phyloP scores from a whole-genome alignment of 768 basidiomycete genomes.

The Russula griseocarnosa region DNA sequence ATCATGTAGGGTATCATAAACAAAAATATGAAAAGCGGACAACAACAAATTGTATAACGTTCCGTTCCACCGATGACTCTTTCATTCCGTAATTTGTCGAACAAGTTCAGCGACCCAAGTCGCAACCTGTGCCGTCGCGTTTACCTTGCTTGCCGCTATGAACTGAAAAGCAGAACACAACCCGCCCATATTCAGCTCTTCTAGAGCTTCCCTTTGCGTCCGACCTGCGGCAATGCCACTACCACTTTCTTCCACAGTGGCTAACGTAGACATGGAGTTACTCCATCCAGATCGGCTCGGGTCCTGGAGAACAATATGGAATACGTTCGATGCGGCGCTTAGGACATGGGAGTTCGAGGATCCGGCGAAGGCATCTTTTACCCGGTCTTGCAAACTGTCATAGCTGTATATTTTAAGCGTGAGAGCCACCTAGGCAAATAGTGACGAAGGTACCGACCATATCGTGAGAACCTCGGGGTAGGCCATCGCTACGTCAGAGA shows the following conservation, averaged over 20 bases:
- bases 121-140: slow-evolving; percentile 55
- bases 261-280: slow-evolving; percentile 62
- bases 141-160: slow-evolving; percentile 42
- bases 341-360: slow-evolving; percentile 71
- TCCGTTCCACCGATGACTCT: slow-evolving; percentile 25
- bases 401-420: slow-evolving; percentile 45
- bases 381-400: slow-evolving; percentile 68
- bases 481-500: slow-evolving; percentile 62
- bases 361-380: slow-evolving; percentile 66
- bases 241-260: slow-evolving; percentile 53
- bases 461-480: slow-evolving; percentile 72
- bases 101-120: slow-evolving; percentile 71
- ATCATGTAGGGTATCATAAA: slow-evolving; percentile 26
- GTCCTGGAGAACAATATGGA: slow-evolving; percentile 64
- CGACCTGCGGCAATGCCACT: slow-evolving; percentile 40
- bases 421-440: background rate
- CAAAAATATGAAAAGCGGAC: slow-evolving; percentile 15
- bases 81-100: slow-evolving; percentile 47
- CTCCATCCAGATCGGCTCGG: slow-evolving; percentile 42
- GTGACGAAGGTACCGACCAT: slow-evolving; percentile 48
- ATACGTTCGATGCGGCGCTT: slow-evolving; percentile 67
- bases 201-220: slow-evolving; percentile 55
- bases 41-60: slow-evolving; percentile 19
- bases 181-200: slow-evolving; percentile 70
- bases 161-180: slow-evolving; percentile 71